Conservation (phyloP, 2,329 filamentous ascomycete species). For the Aspergillus chevalieri region DNA sequence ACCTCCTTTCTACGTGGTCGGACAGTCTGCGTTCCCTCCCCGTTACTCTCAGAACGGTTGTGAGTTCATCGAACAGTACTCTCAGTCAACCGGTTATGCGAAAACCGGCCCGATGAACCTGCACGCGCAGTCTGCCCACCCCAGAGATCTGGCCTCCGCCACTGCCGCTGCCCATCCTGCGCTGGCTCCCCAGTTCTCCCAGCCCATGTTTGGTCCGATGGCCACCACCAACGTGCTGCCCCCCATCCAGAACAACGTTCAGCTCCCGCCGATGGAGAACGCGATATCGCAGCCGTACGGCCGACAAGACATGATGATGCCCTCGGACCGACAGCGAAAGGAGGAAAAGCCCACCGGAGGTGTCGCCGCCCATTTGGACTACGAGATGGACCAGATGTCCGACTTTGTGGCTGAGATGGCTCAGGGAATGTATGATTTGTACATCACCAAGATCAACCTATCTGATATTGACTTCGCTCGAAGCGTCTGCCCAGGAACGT, state of each 20-base stretch:
- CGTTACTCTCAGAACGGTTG: conserved; percentile 39
- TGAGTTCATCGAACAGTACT: conserved; percentile 43
- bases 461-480: conserved; percentile 58
- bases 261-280: conserved; percentile 36
- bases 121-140: conserved; percentile 23
- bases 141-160: conserved; percentile 26
- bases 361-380: conserved; percentile 89
- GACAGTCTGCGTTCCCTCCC: conserved; percentile 34
- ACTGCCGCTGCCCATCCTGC: conserved; percentile 10
- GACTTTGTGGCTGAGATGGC: conserved; percentile 92
- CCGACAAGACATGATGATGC: conserved; percentile 33
- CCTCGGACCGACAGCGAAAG: conserved; percentile 40
- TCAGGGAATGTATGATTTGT: conserved; percentile 61
- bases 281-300: conserved; percentile 38
- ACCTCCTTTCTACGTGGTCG: conserved; percentile 33
- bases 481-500: conserved; percentile 57
- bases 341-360: conserved; percentile 70
- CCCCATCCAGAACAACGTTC: conserved; percentile 35
- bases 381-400: conserved; percentile 93
- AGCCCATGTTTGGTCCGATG: conserved; percentile 31
- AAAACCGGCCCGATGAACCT: conserved; percentile 31
- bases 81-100: conserved; percentile 37
- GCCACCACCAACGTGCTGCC: conserved; percentile 33
- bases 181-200: conserved; percentile 21
- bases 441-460: conserved; percentile 50